Conservation (phyloP, 129 eudicot genomes). For the Pseudognaphalium luteoalbum region DNA sequence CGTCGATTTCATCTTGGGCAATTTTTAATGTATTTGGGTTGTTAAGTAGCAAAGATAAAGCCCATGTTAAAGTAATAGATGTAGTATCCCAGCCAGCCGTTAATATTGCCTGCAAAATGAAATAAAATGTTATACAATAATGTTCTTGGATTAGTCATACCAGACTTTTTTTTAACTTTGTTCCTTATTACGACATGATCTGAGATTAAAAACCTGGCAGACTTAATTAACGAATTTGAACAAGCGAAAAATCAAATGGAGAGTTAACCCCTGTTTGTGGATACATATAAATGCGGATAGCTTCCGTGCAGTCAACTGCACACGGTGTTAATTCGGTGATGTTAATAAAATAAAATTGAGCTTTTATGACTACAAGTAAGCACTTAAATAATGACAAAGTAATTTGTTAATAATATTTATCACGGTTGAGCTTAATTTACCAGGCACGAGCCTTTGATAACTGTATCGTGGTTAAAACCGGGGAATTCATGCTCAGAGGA, state of each 20-base stretch:
- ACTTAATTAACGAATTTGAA: no score
- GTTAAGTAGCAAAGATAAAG: conserved; percentile 32
- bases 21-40: conserved; percentile 15
- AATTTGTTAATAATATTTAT: neutral
- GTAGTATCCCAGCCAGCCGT: conserved; percentile 21
- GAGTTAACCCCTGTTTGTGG: no score
- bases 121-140: no score
- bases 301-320: no score
- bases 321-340: no score
- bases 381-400: no score
- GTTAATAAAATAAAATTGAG: neutral
- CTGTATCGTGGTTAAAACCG: conserved; percentile 17
- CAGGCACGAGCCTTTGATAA: conserved; percentile 30
- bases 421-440: conserved; percentile 15
- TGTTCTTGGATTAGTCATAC: neutral
- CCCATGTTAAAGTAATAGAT: conserved; percentile 28
- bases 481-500: conserved; percentile 11
- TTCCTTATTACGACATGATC: no score
- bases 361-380: neutral
- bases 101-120: conserved; percentile 14
- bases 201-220: no score
- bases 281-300: no score
- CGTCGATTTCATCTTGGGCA: conserved; percentile 29
- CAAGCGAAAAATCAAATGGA: no score
- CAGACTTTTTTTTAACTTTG: no score